phyloP scores from a whole-genome alignment of 805 yeast genomes.

The Yarrowia porcina region DNA sequence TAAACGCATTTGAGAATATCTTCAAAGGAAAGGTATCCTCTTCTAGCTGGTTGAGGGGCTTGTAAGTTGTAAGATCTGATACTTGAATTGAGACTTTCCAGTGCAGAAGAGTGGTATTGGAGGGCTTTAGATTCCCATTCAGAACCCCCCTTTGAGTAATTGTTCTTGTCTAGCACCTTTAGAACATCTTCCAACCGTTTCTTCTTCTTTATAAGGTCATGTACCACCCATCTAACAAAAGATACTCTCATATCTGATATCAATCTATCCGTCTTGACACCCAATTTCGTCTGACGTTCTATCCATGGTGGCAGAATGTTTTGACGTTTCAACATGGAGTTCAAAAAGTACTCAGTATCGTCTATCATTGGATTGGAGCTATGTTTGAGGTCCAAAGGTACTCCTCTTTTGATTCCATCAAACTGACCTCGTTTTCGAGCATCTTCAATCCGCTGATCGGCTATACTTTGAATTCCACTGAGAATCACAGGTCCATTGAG shows the following conservation, averaged over 20 bases:
- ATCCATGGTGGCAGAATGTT: constrained; percentile 89
- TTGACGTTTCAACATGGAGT: constrained; percentile 67
- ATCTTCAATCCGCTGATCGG: constrained; percentile 73
- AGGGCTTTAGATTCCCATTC: constrained; percentile 43
- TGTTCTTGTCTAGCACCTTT: not conserved
- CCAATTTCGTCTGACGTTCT: constrained; percentile 64
- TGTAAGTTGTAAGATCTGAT: constrained; percentile 60
- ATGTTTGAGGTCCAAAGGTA: constrained; percentile 44
- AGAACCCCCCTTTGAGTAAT: not conserved
- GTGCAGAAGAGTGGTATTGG: constrained; percentile 38
- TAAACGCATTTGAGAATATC: constrained; percentile 46
- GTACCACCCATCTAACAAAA: constrained; percentile 17
- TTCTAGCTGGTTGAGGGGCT: constrained; percentile 60
- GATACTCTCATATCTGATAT: not conserved
- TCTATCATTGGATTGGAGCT: constrained; percentile 56
- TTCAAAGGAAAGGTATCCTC: constrained; percentile 48
- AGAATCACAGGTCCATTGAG: constrained; percentile 38
- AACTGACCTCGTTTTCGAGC: constrained; percentile 71
- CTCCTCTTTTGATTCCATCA: constrained; percentile 60
- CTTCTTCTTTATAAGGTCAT: not conserved
- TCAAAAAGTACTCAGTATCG: constrained; percentile 72
- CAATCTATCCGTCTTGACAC: constrained; percentile 47
- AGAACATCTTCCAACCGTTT: constrained; percentile 1
- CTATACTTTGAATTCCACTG: constrained; percentile 57
- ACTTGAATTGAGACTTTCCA: constrained; percentile 47